These are phyloP conservation scores for Fragaria iinumae DNA, from an alignment of 306 rosid species.

Conservation along the genomic window DNA sequence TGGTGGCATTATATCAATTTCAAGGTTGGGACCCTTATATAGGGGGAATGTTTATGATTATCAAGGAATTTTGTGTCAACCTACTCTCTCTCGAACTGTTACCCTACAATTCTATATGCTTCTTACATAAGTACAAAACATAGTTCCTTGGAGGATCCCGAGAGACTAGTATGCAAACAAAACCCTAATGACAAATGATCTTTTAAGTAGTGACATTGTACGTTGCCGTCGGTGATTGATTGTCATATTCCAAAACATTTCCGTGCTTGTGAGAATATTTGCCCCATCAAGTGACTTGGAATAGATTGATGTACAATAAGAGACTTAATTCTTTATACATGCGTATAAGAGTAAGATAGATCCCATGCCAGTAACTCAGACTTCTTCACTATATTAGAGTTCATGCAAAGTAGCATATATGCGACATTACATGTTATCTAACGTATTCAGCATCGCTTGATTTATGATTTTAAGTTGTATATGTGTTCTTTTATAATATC, in stretches of 20 bases:
- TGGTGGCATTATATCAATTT: neutral
- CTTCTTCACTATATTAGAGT: too few relatives aligned
- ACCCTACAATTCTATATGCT: slow-evolving; percentile 1
- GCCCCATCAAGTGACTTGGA: slow-evolving; percentile 12
- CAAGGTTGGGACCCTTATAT: slow-evolving; percentile 16
- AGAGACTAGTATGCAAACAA: slow-evolving; percentile 28
- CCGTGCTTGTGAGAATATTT: slow-evolving; percentile 31
- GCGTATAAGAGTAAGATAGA: neutral
- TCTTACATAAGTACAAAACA: neutral
- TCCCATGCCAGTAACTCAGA: too few relatives aligned
- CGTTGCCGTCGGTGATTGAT: neutral
- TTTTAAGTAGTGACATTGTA: slow-evolving; percentile 7
- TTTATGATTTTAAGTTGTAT: too few relatives aligned
- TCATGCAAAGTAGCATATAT: too few relatives aligned
- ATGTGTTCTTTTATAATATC: too few relatives aligned
- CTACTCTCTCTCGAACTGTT: neutral
- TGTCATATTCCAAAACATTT: slow-evolving; percentile 15
- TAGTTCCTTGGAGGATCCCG: slow-evolving; percentile 31
- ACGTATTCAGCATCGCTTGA: too few relatives aligned
- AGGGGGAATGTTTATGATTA: slow-evolving; percentile 9
- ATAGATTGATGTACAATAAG: neutral
- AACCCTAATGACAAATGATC: slow-evolving; percentile 21
- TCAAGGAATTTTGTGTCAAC: slow-evolving; percentile 8
- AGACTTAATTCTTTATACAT: neutral
- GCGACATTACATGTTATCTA: too few relatives aligned